A percentile compares a stretch with the other conserved stretches of the same genome.
These are phyloP conservation scores for Ophiostoma piceae DNA, from an alignment of 2,329 filamentous ascomycete species.

Conservation along the genomic window DNA sequence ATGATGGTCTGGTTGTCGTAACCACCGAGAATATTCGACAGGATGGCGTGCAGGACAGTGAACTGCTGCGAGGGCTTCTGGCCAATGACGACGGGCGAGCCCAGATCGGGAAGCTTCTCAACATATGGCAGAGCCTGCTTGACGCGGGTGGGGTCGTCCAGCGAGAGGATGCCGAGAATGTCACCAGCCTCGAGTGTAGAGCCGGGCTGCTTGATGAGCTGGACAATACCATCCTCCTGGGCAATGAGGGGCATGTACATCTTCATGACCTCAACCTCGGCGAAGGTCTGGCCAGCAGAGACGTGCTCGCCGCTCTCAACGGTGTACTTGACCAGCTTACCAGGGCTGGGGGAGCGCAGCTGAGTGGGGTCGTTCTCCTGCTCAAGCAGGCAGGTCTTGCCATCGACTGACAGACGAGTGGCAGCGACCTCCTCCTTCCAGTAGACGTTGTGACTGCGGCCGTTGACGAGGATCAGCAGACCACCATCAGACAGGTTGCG, in stretches of 20 bases:
- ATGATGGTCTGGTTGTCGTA: constrained; percentile 98
- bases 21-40: constrained; percentile 82
- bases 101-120: constrained; percentile 81
- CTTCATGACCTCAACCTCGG: constrained; percentile 99
- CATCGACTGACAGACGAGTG: constrained; percentile 90
- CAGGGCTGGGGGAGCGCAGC: constrained; percentile 86
- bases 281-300: constrained; percentile 84
- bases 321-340: constrained; percentile 96
- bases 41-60: constrained; percentile 66
- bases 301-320: constrained; percentile 94
- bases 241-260: constrained; percentile 99
- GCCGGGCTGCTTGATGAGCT: constrained; percentile 98
- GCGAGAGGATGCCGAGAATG: constrained; percentile 91
- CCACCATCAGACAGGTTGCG: constrained; percentile 91
- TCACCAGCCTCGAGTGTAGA: constrained; percentile 97
- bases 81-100: constrained; percentile 79
- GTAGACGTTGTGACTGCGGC: constrained; percentile 96
- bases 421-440: constrained; percentile 99
- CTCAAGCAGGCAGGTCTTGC: constrained; percentile 96
- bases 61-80: constrained; percentile 90
- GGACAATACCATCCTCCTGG: constrained; percentile 90
- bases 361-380: constrained; percentile 99
- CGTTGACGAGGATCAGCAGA: constrained; percentile 81
- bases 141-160: constrained; percentile 92
- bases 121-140: constrained; percentile 95